Evolutionary conservation across 345 rosid species (phyloP), one percentile per base, ranked within the genome.

Genomic region (Melaleuca alternifolia): DNA sequence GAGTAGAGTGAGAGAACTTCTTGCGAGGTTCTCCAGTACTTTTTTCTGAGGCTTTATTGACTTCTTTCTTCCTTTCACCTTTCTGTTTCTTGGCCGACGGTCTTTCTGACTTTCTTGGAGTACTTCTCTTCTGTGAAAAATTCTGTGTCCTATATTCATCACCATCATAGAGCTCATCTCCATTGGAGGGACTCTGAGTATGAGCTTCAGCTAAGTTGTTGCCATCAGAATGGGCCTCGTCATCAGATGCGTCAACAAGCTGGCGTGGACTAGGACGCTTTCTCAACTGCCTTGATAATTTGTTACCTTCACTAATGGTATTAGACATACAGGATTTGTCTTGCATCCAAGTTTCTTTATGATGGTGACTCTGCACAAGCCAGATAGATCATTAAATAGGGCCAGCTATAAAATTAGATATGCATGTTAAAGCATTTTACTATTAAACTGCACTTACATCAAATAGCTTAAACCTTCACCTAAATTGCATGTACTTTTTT

Each of bases 1-100:
- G 95, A 88, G 94, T 91, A 82, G 98, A 89, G 92, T 94, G 98
- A 76, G 96, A 87, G 87, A 97, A 96, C 87, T 94, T 97, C 91
- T 93, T 92, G 54, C 86, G 86, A 28, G 91, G 91, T 71, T 90
- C 87, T 84, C 94, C 86, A 6, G 82, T 88, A 53, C 91, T 86
- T 50, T 92, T 85, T 87, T 88, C 94, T 26, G 90, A 54, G 83
- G 91, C 88, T 81, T 89, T 92, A 48, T 81, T 77, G 59, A 86
- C 89, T 62, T 84, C 92, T 87, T 89, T 90, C 54, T 91, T 87
- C 91, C 92, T 93, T 79, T 84, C 85, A 15, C 87, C 83, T 82
- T 87, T 91, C 86, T 89, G 93, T 82, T 85, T 89, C 84, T 87
- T 87, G 37, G 82, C 50, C 11, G 51, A 89, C 8, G 88, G 86